Percentiles rank a stretch among this genome's conserved stretches.
Conservation (phyloP, 2,329 filamentous ascomycete species). For the Fusarium lateritium region DNA sequence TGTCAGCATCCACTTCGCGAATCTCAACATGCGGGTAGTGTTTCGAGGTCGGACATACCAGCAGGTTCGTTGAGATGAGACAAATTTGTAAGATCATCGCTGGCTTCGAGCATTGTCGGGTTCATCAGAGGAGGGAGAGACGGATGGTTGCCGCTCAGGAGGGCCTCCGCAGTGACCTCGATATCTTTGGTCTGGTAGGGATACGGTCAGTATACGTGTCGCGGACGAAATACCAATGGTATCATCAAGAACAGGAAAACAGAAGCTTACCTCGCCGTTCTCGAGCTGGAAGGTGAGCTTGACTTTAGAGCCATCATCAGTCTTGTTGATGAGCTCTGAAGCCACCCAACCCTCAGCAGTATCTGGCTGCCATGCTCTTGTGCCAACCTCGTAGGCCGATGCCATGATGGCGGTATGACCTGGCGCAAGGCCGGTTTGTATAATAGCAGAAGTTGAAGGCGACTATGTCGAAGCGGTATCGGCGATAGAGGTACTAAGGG, state of each 20-base stretch:
- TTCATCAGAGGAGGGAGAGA: slow-evolving; percentile 96
- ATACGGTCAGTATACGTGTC: slow-evolving; percentile 26
- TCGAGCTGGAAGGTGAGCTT: slow-evolving; percentile 89
- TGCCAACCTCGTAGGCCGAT: slow-evolving; percentile 95
- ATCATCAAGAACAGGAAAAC: background rate
- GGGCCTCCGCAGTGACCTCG: slow-evolving; percentile 81
- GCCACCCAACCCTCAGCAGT: slow-evolving; percentile 96
- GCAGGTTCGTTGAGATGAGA: slow-evolving; percentile 99
- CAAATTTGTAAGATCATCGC: slow-evolving; percentile 96
- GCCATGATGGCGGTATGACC: slow-evolving; percentile 74
- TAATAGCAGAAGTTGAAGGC: slow-evolving; percentile 19
- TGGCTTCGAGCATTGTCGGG: slow-evolving; percentile 96
- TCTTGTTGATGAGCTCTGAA: slow-evolving; percentile 92
- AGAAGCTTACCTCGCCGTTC: slow-evolving; percentile 84
- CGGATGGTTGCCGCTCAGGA: slow-evolving; percentile 83
- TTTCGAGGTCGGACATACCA: slow-evolving; percentile 68
- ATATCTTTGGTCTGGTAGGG: slow-evolving; percentile 76
- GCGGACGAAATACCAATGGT: background rate
- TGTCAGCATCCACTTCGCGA: slow-evolving; percentile 42
- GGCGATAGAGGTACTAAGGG: slow-evolving; percentile 43
- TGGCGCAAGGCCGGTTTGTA: slow-evolving; percentile 46
- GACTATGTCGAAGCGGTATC: slow-evolving; percentile 44
- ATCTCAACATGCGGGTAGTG: background rate
- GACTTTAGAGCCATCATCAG: slow-evolving; percentile 86
- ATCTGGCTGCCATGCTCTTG: slow-evolving; percentile 98